These are phyloP conservation scores for Brassica nigra DNA, from an alignment of 345 rosid species.

Conservation along the genomic window DNA sequence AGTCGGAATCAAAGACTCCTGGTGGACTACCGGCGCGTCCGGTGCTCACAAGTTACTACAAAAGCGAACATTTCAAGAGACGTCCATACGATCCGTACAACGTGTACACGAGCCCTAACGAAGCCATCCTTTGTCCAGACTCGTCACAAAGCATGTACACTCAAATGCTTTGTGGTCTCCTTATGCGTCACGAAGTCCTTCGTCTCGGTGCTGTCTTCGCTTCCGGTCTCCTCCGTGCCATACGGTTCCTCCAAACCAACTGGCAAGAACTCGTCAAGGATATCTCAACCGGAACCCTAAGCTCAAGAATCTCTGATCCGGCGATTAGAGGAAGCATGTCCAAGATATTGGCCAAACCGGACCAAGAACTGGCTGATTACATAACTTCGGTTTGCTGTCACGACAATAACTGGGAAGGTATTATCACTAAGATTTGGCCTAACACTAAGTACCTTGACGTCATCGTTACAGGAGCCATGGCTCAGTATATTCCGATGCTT, in stretches of 20 bases:
- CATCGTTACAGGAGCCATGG: slow-evolving; percentile 95
- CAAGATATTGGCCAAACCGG: slow-evolving; percentile 54
- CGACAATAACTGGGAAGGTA: slow-evolving; percentile 64
- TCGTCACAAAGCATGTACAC: slow-evolving; percentile 88
- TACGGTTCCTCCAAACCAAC: slow-evolving; percentile 67
- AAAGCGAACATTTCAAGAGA: slow-evolving; percentile 69
- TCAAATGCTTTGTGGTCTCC: slow-evolving; percentile 86
- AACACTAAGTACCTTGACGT: slow-evolving; percentile 86
- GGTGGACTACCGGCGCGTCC: slow-evolving; percentile 88
- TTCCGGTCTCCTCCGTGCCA: slow-evolving; percentile 83
- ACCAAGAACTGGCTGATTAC: slow-evolving; percentile 58
- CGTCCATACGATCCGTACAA: slow-evolving; percentile 75
- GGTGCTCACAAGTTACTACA: slow-evolving; percentile 89
- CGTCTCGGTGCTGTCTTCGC: slow-evolving; percentile 92
- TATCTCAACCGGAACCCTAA: slow-evolving; percentile 59
- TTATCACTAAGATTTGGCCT: slow-evolving; percentile 79
- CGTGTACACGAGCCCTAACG: slow-evolving; percentile 80
- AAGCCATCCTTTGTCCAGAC: slow-evolving; percentile 82
- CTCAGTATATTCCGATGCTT: slow-evolving; percentile 87
- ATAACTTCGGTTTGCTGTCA: slow-evolving; percentile 51
- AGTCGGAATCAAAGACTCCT: slow-evolving; percentile 77
- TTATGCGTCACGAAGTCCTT: slow-evolving; percentile 69
- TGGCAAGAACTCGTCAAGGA: slow-evolving; percentile 63
- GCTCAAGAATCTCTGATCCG: slow-evolving; percentile 54
- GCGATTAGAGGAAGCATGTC: slow-evolving; percentile 49